Evolutionary conservation across 805 yeast species (phyloP).

Genomic region (Ascoidea rubescens): DNA sequence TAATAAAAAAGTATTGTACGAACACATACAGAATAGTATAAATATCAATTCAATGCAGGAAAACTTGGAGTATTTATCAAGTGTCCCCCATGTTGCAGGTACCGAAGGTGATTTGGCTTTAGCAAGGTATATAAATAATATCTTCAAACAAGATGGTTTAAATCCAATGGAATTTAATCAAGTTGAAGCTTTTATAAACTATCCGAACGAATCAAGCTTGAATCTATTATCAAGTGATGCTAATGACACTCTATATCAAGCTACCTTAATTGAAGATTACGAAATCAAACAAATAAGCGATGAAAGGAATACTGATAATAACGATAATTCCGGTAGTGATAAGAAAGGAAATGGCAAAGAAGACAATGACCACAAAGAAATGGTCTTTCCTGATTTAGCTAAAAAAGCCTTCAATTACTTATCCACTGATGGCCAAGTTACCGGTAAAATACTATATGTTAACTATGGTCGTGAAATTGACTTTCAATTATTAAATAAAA

Average conservation of each 20-base stretch:
- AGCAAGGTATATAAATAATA: constrained; percentile 48
- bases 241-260: constrained; percentile 16
- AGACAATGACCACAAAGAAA: constrained; percentile 14
- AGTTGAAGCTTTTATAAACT: constrained; percentile 46
- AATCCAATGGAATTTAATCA: constrained; percentile 33
- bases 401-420: constrained; percentile 53
- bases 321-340: too few relatives aligned
- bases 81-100: constrained; percentile 82
- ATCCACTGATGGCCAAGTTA: constrained; percentile 41
- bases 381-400: constrained; percentile 14
- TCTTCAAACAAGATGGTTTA: constrained; percentile 45
- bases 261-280: constrained; percentile 22
- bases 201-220: constrained; percentile 32
- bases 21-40: constrained; percentile 34
- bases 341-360: constrained; percentile 9
- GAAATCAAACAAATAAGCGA: background rate
- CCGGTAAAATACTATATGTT: constrained; percentile 44
- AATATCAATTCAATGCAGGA: constrained; percentile 46
- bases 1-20: constrained; percentile 38
- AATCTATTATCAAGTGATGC: constrained; percentile 18
- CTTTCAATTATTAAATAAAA: constrained; percentile 24
- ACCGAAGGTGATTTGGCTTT: constrained; percentile 73
- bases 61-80: constrained; percentile 55
- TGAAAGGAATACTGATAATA: background rate
- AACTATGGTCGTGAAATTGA: constrained; percentile 54